A percentile compares a stretch with the other conserved stretches of the same genome.
Conservation (phyloP, 768 basidiomycete species). For the Pleurotus tuber-regium region DNA sequence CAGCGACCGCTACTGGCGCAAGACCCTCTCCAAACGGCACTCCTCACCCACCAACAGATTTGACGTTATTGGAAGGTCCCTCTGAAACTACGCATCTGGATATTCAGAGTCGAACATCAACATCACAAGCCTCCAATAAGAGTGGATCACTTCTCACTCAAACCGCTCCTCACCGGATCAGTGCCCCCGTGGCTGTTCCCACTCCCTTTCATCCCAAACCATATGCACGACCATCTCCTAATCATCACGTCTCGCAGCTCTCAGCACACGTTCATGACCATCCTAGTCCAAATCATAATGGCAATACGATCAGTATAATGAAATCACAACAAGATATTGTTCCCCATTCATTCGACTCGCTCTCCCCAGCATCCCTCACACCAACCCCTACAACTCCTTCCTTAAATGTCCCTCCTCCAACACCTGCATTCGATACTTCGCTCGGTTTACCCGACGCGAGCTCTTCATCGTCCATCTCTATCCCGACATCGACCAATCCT, state of each 20-base stretch:
- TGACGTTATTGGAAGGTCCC: no score
- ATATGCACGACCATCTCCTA: constrained; percentile 32
- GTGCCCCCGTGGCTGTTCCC: constrained; percentile 15
- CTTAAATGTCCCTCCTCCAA: constrained; percentile 19
- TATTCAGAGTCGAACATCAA: no score
- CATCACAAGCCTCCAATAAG: background rate
- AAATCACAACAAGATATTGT: constrained; percentile 4
- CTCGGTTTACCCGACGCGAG: constrained; percentile 9
- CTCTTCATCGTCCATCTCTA: constrained; percentile 11
- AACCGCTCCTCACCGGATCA: constrained; percentile 48
- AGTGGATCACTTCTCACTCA: constrained; percentile 61
- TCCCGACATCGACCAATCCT: constrained; percentile 21
- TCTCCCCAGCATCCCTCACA: constrained; percentile 23
- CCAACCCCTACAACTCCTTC: constrained; percentile 25
- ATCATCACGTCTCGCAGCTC: constrained; percentile 37
- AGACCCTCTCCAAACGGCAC: constrained; percentile 41
- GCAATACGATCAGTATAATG: constrained; percentile 10
- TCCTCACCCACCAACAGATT: constrained; percentile 22
- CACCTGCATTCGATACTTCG: constrained; percentile 14
- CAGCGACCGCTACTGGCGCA: constrained; percentile 36
- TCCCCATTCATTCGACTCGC: constrained; percentile 15
- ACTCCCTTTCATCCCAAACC: constrained; percentile 23
- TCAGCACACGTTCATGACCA: constrained; percentile 38
- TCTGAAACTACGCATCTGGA: background rate
- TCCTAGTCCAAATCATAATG: constrained; percentile 26